Conservation (phyloP, 257 asterid genomes). For the Solanum etuberosum region DNA sequence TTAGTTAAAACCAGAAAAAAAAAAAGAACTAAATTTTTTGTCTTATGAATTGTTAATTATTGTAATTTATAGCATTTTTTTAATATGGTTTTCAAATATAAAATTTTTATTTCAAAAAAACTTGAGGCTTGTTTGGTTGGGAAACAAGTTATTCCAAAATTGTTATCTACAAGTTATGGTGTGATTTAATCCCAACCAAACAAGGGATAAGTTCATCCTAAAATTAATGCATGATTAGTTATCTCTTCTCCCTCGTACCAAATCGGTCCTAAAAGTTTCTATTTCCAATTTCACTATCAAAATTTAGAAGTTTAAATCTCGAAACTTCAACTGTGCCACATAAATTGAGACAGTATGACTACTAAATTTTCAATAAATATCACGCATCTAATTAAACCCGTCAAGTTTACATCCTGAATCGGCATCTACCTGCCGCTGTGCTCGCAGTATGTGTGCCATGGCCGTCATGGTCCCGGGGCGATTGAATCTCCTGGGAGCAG, state of each 20-base stretch:
- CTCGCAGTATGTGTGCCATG: slow-evolving; percentile 43
- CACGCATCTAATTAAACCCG: not conserved
- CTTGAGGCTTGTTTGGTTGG: not conserved
- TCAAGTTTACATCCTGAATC: not conserved
- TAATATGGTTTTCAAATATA: too few relatives aligned
- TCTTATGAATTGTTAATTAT: too few relatives aligned
- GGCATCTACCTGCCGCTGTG: slow-evolving; percentile 22
- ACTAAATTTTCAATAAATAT: not conserved
- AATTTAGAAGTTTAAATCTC: not conserved
- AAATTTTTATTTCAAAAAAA: too few relatives aligned
- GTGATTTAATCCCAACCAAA: too few relatives aligned
- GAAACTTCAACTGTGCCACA: too few relatives aligned
- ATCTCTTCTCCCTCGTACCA: too few relatives aligned
- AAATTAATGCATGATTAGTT: not conserved
- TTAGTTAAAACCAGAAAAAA: not conserved
- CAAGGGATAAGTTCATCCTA: not conserved
- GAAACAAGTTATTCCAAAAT: not conserved
- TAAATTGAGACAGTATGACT: too few relatives aligned
- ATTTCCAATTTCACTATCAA: too few relatives aligned
- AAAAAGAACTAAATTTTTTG: not conserved
- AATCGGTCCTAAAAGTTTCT: too few relatives aligned
- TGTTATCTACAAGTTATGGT: not conserved
- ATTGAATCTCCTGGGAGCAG: slow-evolving; percentile 2
- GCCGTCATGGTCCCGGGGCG: slow-evolving; percentile 37
- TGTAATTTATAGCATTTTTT: too few relatives aligned